These are phyloP conservation scores for Kalmusia sp. DNA, from an alignment of 2,329 filamentous ascomycete species.

Conservation along the genomic window DNA sequence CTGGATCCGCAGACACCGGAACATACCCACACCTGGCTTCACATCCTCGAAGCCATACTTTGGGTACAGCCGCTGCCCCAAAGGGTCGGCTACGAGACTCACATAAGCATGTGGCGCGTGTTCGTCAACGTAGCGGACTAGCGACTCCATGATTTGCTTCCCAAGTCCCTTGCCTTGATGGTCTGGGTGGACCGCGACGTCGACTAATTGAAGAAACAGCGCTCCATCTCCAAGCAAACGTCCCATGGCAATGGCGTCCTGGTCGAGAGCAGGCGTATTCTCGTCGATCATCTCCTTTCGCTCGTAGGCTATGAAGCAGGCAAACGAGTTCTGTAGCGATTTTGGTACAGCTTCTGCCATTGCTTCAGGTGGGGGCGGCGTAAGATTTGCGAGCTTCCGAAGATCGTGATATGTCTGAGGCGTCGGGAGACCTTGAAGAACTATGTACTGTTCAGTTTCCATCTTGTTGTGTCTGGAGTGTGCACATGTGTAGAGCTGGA, in stretches of 20 bases:
- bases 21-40: slow-evolving; percentile 40
- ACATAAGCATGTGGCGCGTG: slow-evolving; percentile 54
- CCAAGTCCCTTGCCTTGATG: slow-evolving; percentile 59
- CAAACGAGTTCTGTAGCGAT: slow-evolving; percentile 34
- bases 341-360: slow-evolving; percentile 29
- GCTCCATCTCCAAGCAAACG: slow-evolving; percentile 60
- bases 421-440: slow-evolving; percentile 34
- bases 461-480: slow-evolving; percentile 5
- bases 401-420: slow-evolving; percentile 41
- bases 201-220: slow-evolving; percentile 60
- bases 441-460: slow-evolving; percentile 26
- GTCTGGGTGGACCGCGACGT: slow-evolving; percentile 58
- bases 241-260: slow-evolving; percentile 56
- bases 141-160: slow-evolving; percentile 52
- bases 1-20: slow-evolving; percentile 26
- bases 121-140: slow-evolving; percentile 51
- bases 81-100: slow-evolving; percentile 54
- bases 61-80: slow-evolving; percentile 54
- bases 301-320: slow-evolving; percentile 34
- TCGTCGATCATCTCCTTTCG: slow-evolving; percentile 29
- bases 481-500: background rate
- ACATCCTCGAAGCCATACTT: slow-evolving; percentile 57
- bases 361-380: slow-evolving; percentile 34
- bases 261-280: slow-evolving; percentile 22
- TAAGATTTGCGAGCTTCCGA: slow-evolving; percentile 35